Evolutionary conservation across 176 grass and related monocot genomes (phyloP).

Genomic region (Otatea glauca): DNA sequence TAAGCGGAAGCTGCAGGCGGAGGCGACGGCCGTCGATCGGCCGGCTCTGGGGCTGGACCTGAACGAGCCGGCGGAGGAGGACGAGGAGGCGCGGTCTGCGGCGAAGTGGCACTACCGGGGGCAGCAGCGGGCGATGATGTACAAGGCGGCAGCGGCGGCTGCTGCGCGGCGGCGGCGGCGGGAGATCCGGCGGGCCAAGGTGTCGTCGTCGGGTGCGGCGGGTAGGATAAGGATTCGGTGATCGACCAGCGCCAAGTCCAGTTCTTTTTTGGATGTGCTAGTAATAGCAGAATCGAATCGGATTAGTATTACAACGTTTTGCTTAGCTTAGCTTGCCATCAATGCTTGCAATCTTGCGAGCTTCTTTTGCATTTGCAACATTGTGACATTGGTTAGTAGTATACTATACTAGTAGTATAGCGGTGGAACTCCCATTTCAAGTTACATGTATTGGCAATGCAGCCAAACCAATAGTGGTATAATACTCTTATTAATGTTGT

Average conservation of each 20-base stretch:
- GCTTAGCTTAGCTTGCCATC: background rate
- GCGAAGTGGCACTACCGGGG: background rate
- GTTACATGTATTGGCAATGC: background rate
- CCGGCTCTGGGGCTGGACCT: constrained; percentile 23
- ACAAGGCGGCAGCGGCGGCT: background rate
- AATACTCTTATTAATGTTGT: background rate
- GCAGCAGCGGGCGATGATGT: background rate
- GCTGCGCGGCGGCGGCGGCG: background rate
- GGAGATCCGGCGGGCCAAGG: background rate
- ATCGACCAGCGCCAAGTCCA: background rate
- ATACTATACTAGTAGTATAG: background rate
- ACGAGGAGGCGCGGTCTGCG: background rate
- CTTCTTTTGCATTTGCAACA: background rate
- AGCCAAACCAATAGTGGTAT: background rate
- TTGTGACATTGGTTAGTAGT: background rate
- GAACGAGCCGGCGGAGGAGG: constrained; percentile 12
- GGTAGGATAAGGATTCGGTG: background rate
- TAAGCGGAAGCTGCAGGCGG: background rate
- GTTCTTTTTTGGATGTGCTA: background rate
- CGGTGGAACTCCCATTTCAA: background rate
- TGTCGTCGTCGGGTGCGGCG: background rate
- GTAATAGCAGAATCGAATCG: no score
- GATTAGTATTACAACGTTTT: background rate
- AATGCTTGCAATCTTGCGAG: background rate
- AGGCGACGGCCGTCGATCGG: background rate